phyloP scores from a whole-genome alignment of 352 stramenopile species.

The Globisporangium alternatum region DNA sequence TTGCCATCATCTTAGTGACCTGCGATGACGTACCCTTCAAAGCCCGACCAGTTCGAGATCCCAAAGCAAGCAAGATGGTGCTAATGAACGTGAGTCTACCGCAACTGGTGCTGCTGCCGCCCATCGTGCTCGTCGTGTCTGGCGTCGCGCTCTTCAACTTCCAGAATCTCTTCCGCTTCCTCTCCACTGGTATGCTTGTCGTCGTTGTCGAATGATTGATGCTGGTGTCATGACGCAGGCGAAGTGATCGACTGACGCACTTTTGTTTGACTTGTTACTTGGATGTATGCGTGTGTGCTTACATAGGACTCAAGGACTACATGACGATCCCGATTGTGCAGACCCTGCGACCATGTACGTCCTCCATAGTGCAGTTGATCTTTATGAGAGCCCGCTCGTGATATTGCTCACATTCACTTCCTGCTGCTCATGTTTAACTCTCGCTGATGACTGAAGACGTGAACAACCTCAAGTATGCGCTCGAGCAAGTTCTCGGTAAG shows the following conservation, averaged over 20 bases:
- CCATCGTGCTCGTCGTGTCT: slow-evolving; percentile 61
- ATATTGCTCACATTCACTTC: background rate
- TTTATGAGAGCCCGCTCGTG: background rate
- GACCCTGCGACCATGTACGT: slow-evolving; percentile 50
- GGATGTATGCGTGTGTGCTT: background rate
- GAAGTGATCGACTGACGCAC: background rate
- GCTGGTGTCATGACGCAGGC: background rate
- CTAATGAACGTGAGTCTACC: slow-evolving; percentile 45
- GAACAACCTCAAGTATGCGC: slow-evolving; percentile 59
- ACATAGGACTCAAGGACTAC: slow-evolving; percentile 57
- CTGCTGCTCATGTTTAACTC: background rate
- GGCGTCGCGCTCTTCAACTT: slow-evolving; percentile 78
- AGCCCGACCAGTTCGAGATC: background rate
- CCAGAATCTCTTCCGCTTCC: slow-evolving; percentile 68
- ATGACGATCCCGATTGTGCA: slow-evolving; percentile 66
- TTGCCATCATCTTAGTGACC: background rate
- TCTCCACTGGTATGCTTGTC: slow-evolving; percentile 49
- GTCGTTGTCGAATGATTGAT: background rate
- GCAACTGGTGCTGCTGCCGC: slow-evolving; percentile 70
- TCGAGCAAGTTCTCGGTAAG: slow-evolving; percentile 66
- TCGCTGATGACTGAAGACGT: slow-evolving; percentile 35
- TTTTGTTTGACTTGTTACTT: slow-evolving; percentile 2
- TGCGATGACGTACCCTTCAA: background rate
- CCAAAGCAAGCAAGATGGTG: slow-evolving; percentile 22
- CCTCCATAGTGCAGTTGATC: background rate